Evolutionary conservation across 2,329 filamentous ascomycete genomes (phyloP).

Genomic region (Nemania sp.): DNA sequence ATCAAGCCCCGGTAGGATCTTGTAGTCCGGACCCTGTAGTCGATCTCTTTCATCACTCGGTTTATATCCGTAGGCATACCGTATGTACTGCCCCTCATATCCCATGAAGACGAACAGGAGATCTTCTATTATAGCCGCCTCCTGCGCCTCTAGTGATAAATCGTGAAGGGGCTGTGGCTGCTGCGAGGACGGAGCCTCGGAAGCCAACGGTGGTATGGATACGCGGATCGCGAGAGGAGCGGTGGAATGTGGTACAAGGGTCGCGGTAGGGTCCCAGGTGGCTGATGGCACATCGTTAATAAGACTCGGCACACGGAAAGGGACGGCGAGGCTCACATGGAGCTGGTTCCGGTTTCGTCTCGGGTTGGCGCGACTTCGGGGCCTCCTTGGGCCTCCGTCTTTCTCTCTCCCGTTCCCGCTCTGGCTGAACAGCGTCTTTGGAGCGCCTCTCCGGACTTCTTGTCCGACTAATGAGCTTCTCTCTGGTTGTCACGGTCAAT

Average conservation of each 20-base stretch:
- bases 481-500: slow-evolving; percentile 61
- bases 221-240: slow-evolving; percentile 54
- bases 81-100: slow-evolving; percentile 96
- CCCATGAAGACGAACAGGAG: slow-evolving; percentile 96
- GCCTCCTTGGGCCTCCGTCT: slow-evolving; percentile 44
- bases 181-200: slow-evolving; percentile 68
- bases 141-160: slow-evolving; percentile 78
- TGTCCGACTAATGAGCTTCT: slow-evolving; percentile 62
- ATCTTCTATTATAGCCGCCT: slow-evolving; percentile 85
- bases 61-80: slow-evolving; percentile 81
- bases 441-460: slow-evolving; percentile 59
- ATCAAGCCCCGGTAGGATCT: slow-evolving; percentile 80
- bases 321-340: slow-evolving; percentile 46
- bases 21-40: slow-evolving; percentile 79
- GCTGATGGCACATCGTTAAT: slow-evolving; percentile 42
- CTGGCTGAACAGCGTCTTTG: slow-evolving; percentile 38
- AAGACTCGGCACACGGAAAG: neutral
- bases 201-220: slow-evolving; percentile 72
- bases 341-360: slow-evolving; percentile 52
- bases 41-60: slow-evolving; percentile 84
- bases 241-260: slow-evolving; percentile 67
- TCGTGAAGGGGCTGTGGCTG: slow-evolving; percentile 70
- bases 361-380: slow-evolving; percentile 47
- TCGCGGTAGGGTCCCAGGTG: slow-evolving; percentile 80
- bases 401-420: slow-evolving; percentile 34